phyloP scores from a whole-genome alignment of 2,329 filamentous ascomycete species.

The Fusarium metavorans region DNA sequence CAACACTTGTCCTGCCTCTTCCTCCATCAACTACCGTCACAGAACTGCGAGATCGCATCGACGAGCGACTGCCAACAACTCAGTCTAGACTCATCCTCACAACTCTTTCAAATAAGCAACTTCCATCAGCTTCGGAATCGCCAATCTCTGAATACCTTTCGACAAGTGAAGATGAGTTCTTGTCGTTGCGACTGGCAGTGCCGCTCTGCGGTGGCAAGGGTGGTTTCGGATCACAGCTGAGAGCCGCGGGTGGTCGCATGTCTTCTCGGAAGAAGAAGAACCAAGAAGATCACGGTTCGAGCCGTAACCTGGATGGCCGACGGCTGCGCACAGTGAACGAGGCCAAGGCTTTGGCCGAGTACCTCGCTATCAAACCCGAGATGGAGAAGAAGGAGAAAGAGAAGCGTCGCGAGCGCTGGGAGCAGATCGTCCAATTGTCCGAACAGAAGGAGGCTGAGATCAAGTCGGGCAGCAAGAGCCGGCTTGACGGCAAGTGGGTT shows the following conservation, averaged over 20 bases:
- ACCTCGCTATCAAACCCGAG: constrained; percentile 93
- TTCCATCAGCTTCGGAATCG: constrained; percentile 65
- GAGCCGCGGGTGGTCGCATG: constrained; percentile 98
- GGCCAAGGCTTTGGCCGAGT: constrained; percentile 94
- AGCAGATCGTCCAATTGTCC: constrained; percentile 86
- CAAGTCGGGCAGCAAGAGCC: constrained; percentile 75
- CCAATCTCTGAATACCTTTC: constrained; percentile 74
- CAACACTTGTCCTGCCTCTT: constrained; percentile 84
- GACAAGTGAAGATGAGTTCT: constrained; percentile 70
- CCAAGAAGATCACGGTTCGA: constrained; percentile 88
- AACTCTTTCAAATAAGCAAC: constrained; percentile 80
- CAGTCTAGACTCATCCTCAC: constrained; percentile 79
- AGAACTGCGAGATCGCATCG: constrained; percentile 73
- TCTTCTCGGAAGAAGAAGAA: constrained; percentile 91
- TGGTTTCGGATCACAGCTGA: constrained; percentile 96
- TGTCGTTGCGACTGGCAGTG: constrained; percentile 84
- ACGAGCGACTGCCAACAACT: constrained; percentile 69
- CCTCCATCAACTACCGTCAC: constrained; percentile 72
- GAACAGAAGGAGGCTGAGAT: constrained; percentile 88
- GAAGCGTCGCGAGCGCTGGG: constrained; percentile 84
- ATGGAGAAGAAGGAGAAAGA: constrained; percentile 97
- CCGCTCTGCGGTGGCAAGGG: constrained; percentile 94
- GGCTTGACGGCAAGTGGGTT: constrained; percentile 91
- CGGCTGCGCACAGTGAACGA: constrained; percentile 92
- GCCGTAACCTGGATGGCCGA: constrained; percentile 91